These are phyloP conservation scores for Fraxinus nigra DNA, from an alignment of 305 asterid genomes.

Conservation along the genomic window DNA sequence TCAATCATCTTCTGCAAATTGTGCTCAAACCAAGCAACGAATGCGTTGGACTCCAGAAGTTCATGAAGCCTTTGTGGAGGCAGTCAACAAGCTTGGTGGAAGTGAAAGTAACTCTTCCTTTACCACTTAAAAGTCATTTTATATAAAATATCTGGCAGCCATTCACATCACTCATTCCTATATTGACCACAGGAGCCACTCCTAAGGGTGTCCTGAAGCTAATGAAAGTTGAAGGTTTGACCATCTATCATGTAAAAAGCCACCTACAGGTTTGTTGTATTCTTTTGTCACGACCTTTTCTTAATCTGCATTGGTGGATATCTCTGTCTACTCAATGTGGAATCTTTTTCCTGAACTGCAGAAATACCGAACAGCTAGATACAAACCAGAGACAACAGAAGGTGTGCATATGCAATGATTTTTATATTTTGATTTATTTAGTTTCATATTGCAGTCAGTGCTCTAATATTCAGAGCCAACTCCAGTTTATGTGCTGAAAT, in stretches of 20 bases:
- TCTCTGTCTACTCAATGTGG: conserved; percentile 15
- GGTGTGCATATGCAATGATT: conserved; percentile 39
- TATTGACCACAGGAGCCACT: no score
- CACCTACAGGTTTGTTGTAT: conserved; percentile 69
- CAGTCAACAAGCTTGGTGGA: conserved; percentile 69
- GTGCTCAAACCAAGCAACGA: conserved; percentile 53
- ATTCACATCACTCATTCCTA: conserved; percentile 12
- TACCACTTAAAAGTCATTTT: conserved; percentile 4
- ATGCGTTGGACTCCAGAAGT: conserved; percentile 78
- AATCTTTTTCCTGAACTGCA: conserved; percentile 39
- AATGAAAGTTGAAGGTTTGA: conserved; percentile 88
- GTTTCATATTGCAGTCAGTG: neutral
- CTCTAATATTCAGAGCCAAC: neutral
- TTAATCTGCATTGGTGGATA: conserved; percentile 17
- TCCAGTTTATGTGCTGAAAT: neutral
- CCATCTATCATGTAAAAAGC: conserved; percentile 95
- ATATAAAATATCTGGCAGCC: neutral
- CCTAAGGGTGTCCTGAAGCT: no score
- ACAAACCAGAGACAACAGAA: conserved; percentile 73
- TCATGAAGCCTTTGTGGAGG: conserved; percentile 64
- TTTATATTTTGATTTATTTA: conserved; percentile 17
- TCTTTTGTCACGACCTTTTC: conserved; percentile 11
- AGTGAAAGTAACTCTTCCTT: conserved; percentile 49
- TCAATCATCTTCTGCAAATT: conserved; percentile 42
- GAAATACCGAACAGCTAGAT: conserved; percentile 95